Percentiles rank a stretch among this genome's conserved stretches.
phyloP scores from a whole-genome alignment of 208 protist genomes.

The Entamoeba dispar region DNA sequence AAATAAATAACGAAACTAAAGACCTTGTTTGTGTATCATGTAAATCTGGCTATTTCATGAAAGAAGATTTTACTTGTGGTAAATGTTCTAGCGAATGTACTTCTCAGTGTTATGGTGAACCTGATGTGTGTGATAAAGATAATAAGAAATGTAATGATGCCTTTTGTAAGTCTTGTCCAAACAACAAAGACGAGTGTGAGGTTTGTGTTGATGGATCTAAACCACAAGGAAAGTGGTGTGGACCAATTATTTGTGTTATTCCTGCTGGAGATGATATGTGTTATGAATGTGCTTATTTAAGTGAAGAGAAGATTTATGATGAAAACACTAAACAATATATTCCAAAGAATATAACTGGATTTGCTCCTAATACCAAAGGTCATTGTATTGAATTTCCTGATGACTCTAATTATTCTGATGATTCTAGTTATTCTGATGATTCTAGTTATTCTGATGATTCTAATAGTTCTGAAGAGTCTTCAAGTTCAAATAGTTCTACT shows the following conservation, averaged over 20 bases:
- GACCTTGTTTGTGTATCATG: not conserved
- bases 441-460: not conserved
- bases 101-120: not conserved
- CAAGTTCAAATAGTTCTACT: too few relatives aligned
- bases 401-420: not conserved
- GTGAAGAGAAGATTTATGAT: not conserved
- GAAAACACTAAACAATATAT: not conserved
- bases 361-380: not conserved
- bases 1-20: too few relatives aligned
- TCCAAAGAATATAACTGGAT: not conserved
- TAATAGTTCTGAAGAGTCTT: too few relatives aligned
- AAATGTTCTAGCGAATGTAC: not conserved
- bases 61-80: not conserved
- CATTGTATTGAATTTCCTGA: not conserved
- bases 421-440: not conserved
- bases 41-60: not conserved
- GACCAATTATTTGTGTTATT: not conserved
- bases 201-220: not conserved
- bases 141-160: not conserved
- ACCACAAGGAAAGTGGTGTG: not conserved
- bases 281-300: not conserved
- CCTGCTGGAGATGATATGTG: not conserved
- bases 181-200: not conserved
- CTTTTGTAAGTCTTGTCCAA: not conserved
- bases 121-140: not conserved